phyloP scores from a whole-genome alignment of 2,329 filamentous ascomycete species.

The Trichoderma semiorbis region DNA sequence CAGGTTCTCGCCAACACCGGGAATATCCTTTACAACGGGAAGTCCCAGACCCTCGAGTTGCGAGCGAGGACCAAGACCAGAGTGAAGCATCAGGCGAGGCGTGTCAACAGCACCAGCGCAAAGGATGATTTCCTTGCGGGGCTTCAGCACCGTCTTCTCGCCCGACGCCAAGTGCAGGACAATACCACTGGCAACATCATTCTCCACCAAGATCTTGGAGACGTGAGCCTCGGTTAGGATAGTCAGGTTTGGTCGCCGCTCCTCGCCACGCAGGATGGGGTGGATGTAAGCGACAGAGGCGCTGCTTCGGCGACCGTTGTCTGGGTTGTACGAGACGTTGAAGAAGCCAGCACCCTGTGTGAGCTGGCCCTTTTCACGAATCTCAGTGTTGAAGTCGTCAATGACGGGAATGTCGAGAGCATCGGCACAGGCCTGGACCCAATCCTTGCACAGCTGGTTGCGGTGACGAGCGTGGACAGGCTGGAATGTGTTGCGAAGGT shows the following conservation, averaged over 20 bases:
- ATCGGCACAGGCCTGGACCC: slow-evolving; percentile 75
- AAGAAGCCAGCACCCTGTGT: slow-evolving; percentile 83
- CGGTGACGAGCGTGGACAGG: slow-evolving; percentile 80
- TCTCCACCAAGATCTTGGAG: slow-evolving; percentile 70
- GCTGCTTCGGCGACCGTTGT: slow-evolving; percentile 78
- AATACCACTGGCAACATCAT: slow-evolving; percentile 69
- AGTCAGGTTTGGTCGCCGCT: slow-evolving; percentile 79
- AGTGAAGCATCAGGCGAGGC: slow-evolving; percentile 61
- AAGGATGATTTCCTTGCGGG: slow-evolving; percentile 74
- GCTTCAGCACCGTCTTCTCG: slow-evolving; percentile 52
- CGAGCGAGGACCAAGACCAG: slow-evolving; percentile 53
- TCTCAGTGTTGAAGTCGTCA: slow-evolving; percentile 82
- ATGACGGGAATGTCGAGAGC: slow-evolving; percentile 79
- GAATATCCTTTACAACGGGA: slow-evolving; percentile 53
- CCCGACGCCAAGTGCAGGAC: slow-evolving; percentile 59
- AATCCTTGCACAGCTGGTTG: slow-evolving; percentile 89
- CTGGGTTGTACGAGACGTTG: slow-evolving; percentile 86
- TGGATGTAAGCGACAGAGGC: slow-evolving; percentile 92
- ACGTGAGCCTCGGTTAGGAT: slow-evolving; percentile 88
- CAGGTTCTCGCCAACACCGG: slow-evolving; percentile 59
- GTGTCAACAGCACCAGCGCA: slow-evolving; percentile 80
- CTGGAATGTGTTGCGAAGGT: slow-evolving; percentile 84
- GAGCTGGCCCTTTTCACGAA: slow-evolving; percentile 67
- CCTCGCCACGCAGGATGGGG: slow-evolving; percentile 78
- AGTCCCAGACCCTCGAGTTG: slow-evolving; percentile 54